These are phyloP conservation scores for Ustilago esculenta DNA, from an alignment of 1,284 basidiomycete species.

Conservation along the genomic window DNA sequence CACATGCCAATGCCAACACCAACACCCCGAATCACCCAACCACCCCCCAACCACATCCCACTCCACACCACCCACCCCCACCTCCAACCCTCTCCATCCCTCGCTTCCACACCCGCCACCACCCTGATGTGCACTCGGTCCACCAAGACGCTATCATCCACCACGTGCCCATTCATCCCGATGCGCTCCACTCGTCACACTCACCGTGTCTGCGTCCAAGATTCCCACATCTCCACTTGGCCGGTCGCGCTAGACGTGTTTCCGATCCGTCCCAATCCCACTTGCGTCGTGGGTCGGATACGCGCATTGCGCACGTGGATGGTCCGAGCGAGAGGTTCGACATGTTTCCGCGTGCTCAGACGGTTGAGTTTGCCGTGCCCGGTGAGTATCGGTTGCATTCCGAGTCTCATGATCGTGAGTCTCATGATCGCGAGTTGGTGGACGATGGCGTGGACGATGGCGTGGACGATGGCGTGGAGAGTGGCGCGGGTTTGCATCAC, in stretches of 20 bases:
- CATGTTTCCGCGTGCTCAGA: slow-evolving; percentile 71
- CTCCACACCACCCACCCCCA: too few species aligned
- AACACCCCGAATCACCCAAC: not conserved
- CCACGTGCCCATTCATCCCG: slow-evolving; percentile 9
- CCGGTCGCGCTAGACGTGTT: slow-evolving; percentile 27
- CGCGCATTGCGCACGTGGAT: slow-evolving; percentile 17
- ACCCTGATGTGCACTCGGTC: slow-evolving; percentile 34
- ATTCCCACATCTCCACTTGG: slow-evolving; percentile 24
- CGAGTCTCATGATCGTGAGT: slow-evolving; percentile 12
- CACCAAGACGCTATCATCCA: slow-evolving; percentile 21
- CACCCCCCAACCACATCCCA: too few species aligned
- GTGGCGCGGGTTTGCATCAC: slow-evolving; percentile 17
- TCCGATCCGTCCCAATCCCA: slow-evolving; percentile 45
- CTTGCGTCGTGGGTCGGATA: slow-evolving; percentile 49
- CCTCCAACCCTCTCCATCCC: slow-evolving; percentile 44
- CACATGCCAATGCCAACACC: slow-evolving; percentile 3
- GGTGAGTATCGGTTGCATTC: slow-evolving; percentile 38
- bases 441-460: too few species aligned
- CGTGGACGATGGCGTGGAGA: too few species aligned
- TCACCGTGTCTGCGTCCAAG: slow-evolving; percentile 35
- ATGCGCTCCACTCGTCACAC: not conserved
- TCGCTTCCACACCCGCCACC: slow-evolving; percentile 30
- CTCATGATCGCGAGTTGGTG: too few species aligned
- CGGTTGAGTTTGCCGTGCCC: slow-evolving; percentile 72
- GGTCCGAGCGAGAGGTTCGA: slow-evolving; percentile 36